Evolutionary conservation across 371 early-diverging fungal genomes (phyloP).

Genomic region (Mucor racemosus): DNA sequence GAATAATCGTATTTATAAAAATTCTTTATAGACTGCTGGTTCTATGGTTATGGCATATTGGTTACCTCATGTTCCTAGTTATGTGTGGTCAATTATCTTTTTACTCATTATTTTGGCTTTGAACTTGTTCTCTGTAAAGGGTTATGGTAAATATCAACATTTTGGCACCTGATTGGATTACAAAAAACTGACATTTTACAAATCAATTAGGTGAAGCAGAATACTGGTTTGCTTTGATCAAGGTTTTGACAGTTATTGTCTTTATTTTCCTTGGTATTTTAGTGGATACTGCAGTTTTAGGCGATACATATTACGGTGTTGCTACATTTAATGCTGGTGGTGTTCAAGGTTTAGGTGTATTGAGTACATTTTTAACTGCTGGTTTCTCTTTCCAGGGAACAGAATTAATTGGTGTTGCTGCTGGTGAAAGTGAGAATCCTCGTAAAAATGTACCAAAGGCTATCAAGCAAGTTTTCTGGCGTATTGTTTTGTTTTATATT

Average conservation of each 20-base stretch:
- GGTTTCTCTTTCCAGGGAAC: no score
- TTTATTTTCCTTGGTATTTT: slow-evolving; percentile 71
- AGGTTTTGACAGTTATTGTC: slow-evolving; percentile 68
- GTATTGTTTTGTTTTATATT: slow-evolving; percentile 71
- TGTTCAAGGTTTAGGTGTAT: no score
- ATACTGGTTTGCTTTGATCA: slow-evolving; percentile 74
- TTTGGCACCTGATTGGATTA: not conserved
- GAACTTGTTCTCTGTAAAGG: slow-evolving; percentile 60
- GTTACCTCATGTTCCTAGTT: slow-evolving; percentile 64
- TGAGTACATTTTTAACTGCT: no score
- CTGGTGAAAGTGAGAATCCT: no score
- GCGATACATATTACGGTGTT: slow-evolving; percentile 42
- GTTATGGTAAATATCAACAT: slow-evolving; percentile 44
- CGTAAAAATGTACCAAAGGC: no score
- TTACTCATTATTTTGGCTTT: slow-evolving; percentile 48
- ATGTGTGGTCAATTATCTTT: slow-evolving; percentile 56
- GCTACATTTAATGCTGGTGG: no score
- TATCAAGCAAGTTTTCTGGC: slow-evolving; percentile 48
- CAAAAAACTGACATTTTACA: not conserved
- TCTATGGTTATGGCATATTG: slow-evolving; percentile 65
- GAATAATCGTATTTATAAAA: slow-evolving; percentile 1
- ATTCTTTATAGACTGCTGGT: slow-evolving; percentile 38
- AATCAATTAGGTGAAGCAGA: slow-evolving; percentile 48
- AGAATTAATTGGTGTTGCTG: no score
- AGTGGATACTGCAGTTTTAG: slow-evolving; percentile 56